Conservation (phyloP, 768 basidiomycete genomes). For the Peribolospora kevripleyi region DNA sequence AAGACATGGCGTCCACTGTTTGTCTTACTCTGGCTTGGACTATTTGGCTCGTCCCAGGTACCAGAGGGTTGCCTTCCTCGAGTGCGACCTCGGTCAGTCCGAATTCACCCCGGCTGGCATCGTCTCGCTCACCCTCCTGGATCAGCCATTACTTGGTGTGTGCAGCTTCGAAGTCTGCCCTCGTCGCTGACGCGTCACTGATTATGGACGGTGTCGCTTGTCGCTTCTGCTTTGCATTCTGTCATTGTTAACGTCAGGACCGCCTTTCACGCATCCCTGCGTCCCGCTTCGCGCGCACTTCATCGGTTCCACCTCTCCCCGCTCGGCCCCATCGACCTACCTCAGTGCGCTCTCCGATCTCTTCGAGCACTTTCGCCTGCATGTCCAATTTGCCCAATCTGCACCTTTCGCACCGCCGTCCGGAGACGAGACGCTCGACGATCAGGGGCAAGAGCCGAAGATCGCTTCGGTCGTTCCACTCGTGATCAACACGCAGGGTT, state of each 20-base stretch:
- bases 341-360: constrained; percentile 39
- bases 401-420: constrained; percentile 1
- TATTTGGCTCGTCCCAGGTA: constrained; percentile 26
- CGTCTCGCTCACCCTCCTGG: constrained; percentile 52
- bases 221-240: too few relatives aligned
- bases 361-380: constrained; percentile 31
- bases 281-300: constrained; percentile 53
- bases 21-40: constrained; percentile 1
- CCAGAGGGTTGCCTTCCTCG: constrained; percentile 62
- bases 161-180: background rate
- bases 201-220: background rate
- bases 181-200: background rate
- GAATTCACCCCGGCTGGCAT: constrained; percentile 75
- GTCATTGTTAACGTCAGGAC: constrained; percentile 28
- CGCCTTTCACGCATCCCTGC: constrained; percentile 61
- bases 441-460: background rate
- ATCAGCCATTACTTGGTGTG: constrained; percentile 45
- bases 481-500: constrained; percentile 88
- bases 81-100: constrained; percentile 80
- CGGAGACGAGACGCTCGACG: constrained; percentile 12
- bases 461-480: constrained; percentile 45
- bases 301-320: constrained; percentile 53
- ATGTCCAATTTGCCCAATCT: constrained; percentile 24
- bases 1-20: background rate
- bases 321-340: constrained; percentile 51